Conservation (phyloP, 169 alveolate genomes). For the Plasmodium relictum region DNA sequence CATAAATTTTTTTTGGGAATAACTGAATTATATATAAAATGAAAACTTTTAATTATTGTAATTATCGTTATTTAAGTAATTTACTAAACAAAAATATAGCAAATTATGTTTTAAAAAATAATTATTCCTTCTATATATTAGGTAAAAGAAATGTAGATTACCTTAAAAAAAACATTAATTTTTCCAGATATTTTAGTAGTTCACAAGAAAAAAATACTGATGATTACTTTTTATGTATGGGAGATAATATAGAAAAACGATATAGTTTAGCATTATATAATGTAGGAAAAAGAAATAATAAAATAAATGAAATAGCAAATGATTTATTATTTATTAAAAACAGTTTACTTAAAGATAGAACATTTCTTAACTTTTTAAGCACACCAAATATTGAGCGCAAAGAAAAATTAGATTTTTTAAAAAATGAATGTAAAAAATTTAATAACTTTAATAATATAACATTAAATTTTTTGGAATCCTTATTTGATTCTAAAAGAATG, state of each 20-base stretch:
- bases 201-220: conserved; percentile 23
- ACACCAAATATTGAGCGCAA: conserved; percentile 64
- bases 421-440: conserved; percentile 61
- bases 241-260: conserved; percentile 74
- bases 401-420: conserved; percentile 56
- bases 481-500: conserved; percentile 72
- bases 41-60: too few relatives aligned
- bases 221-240: conserved; percentile 66
- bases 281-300: conserved; percentile 53
- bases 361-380: conserved; percentile 43
- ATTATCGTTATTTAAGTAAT: too few relatives aligned
- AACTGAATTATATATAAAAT: too few relatives aligned
- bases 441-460: conserved; percentile 47
- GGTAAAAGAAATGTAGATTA: background rate
- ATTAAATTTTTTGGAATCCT: conserved; percentile 47
- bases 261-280: conserved; percentile 75
- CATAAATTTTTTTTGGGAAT: too few relatives aligned
- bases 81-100: too few relatives aligned
- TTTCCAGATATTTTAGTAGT: background rate
- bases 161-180: too few relatives aligned
- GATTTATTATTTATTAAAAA: conserved; percentile 68
- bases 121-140: background rate
- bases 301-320: conserved; percentile 61
- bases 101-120: background rate
- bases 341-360: conserved; percentile 34